Evolutionary conservation across 331 rosid species (phyloP), one percentile per base, ranked within the genome.

Genomic region (Acacia concinna): DNA sequence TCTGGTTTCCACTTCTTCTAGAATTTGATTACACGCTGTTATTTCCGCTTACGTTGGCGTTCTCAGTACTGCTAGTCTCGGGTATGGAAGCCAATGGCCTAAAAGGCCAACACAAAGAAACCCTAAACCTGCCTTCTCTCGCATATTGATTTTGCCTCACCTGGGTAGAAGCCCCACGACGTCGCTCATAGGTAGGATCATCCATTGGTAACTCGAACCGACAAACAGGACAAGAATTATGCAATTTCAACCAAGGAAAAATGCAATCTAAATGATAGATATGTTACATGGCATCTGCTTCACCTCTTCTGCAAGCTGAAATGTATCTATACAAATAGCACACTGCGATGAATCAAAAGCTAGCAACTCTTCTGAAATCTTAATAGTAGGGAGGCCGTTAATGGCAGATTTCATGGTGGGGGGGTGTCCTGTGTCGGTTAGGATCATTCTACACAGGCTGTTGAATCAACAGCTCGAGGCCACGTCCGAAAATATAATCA

Each of bases 381-480:
- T 75, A 10, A 92, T 59, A 4, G 54, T 31, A 2, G 94, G 93
- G 31, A 92, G 88, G 20, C 71, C 91, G 65, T 79, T 89, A 52
- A 92, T 76, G 0, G 91, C 91, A 0, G 91, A 87, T 75, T 88
- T 92, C 0, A 95, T 87, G 21, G 97, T 95, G 1, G 97, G 95
- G n/a, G 5, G 97, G 97, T 5, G 97, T 88, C 25, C 97, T 95
- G 17, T 88, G 86, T 6, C 97, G 87, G 81, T 92, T 92, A 0
- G 97, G 97, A 65, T 92, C 97, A 57, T 90, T 90, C 85, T 92
- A 95, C 8, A 95, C 95, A 15, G 90, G 89, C 71, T 92, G 97
- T 46, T 92, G 97, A 77, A 92, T 92, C 88, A 92, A 86, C 78
- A 90, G 97, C 86, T 92, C 97, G 12, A 92, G 90, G 20, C 97